These are phyloP conservation scores for Torulaspora quercuum DNA, from an alignment of 805 yeast species.

Conservation along the genomic window DNA sequence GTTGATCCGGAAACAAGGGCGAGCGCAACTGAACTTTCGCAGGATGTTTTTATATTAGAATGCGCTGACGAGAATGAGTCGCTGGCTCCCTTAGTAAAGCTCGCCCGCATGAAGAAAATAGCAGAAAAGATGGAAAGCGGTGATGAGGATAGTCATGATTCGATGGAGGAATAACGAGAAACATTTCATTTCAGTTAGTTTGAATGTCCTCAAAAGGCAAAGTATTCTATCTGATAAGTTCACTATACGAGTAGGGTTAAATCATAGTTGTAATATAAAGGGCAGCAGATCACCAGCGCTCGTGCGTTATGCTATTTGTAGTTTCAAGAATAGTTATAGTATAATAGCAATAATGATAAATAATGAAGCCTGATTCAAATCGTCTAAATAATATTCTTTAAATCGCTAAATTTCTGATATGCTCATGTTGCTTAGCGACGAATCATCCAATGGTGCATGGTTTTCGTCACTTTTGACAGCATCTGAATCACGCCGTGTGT, in stretches of 20 bases:
- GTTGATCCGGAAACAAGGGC: slow-evolving; percentile 82
- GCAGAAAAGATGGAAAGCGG: slow-evolving; percentile 39
- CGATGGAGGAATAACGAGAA: slow-evolving; percentile 5
- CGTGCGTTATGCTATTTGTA: neutral
- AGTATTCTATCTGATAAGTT: no score
- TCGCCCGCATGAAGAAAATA: slow-evolving; percentile 66
- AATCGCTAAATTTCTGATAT: slow-evolving; percentile 16
- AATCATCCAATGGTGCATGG: neutral
- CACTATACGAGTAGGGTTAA: neutral
- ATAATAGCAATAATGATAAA: neutral
- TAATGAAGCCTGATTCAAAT: neutral
- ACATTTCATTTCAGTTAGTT: no score
- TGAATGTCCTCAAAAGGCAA: no score
- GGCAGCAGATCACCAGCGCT: neutral
- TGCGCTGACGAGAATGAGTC: slow-evolving; percentile 56
- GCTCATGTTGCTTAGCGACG: slow-evolving; percentile 24
- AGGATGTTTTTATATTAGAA: slow-evolving; percentile 59
- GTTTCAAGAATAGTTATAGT: neutral
- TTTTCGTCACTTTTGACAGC: neutral
- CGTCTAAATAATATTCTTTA: neutral
- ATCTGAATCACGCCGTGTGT: neutral
- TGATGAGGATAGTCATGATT: slow-evolving; percentile 19
- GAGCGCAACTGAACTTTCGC: slow-evolving; percentile 67
- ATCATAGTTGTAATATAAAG: slow-evolving; percentile 12
- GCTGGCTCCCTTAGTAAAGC: slow-evolving; percentile 69